Evolutionary conservation across 805 yeast genomes (phyloP).

Genomic region (Yamadazyma sp.): DNA sequence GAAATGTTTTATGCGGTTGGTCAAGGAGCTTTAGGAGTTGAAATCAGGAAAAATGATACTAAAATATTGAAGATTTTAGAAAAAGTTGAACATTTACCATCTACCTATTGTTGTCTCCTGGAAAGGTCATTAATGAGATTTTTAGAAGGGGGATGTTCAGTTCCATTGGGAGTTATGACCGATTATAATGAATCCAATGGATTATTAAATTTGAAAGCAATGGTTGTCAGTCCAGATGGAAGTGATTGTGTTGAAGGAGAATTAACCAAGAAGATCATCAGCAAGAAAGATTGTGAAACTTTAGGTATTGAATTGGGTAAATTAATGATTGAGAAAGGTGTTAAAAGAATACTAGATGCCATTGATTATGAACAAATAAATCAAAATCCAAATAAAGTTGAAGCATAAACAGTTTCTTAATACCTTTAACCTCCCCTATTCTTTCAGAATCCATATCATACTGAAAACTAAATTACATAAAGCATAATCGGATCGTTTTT

Average conservation of each 20-base stretch:
- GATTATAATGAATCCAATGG: slow-evolving; percentile 43
- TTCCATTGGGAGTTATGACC: slow-evolving; percentile 91
- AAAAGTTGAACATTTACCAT: slow-evolving; percentile 59
- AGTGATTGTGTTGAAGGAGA: slow-evolving; percentile 59
- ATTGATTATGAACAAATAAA: slow-evolving; percentile 70
- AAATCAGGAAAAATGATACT: slow-evolving; percentile 70
- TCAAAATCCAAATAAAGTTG: slow-evolving; percentile 18
- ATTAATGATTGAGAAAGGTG: slow-evolving; percentile 69
- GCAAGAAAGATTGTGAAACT: slow-evolving; percentile 58
- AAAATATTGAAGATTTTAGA: slow-evolving; percentile 57
- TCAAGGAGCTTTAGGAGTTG: slow-evolving; percentile 97
- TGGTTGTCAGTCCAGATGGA: slow-evolving; percentile 87
- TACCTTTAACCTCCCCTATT: no score
- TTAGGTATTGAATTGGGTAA: slow-evolving; percentile 73
- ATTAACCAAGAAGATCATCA: slow-evolving; percentile 33
- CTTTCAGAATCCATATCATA: no score
- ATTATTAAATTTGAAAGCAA: slow-evolving; percentile 55
- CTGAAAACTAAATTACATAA: no score
- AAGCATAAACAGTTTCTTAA: no score
- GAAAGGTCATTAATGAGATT: slow-evolving; percentile 85
- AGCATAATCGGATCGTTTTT: no score
- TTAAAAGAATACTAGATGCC: slow-evolving; percentile 73
- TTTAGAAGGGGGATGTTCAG: slow-evolving; percentile 97
- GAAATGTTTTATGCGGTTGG: slow-evolving; percentile 96
- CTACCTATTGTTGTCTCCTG: slow-evolving; percentile 77